phyloP scores from a whole-genome alignment of 768 basidiomycete genomes.

The Termitomyces sp. region DNA sequence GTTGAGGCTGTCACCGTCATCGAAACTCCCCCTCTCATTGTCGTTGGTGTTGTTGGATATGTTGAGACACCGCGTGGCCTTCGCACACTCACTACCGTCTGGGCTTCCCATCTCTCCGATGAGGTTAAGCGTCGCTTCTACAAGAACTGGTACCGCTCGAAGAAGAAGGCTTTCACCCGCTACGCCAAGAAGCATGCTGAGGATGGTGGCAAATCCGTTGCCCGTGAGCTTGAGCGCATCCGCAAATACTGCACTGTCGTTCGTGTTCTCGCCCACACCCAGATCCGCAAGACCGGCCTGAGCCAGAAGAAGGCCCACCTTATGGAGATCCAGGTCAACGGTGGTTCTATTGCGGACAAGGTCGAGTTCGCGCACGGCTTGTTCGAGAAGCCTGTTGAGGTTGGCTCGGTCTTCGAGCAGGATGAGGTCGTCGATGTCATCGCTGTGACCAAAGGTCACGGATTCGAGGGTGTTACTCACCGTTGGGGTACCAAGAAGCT shows the following conservation, averaged over 20 bases:
- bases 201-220: slow-evolving; percentile 85
- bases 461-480: slow-evolving; percentile 99
- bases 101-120: slow-evolving; percentile 97
- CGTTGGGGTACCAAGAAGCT: slow-evolving; percentile 99
- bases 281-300: slow-evolving; percentile 96
- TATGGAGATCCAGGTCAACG: slow-evolving; percentile 99
- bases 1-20: slow-evolving; percentile 96
- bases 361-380: slow-evolving; percentile 90
- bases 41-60: slow-evolving; percentile 98
- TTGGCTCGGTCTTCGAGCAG: slow-evolving; percentile 87
- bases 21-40: slow-evolving; percentile 95
- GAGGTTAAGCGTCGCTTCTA: slow-evolving; percentile 99
- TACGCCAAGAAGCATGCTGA: slow-evolving; percentile 99
- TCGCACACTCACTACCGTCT: slow-evolving; percentile 97
- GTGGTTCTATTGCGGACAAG: slow-evolving; percentile 94
- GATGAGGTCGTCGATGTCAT: slow-evolving; percentile 96
- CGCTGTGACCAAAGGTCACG: slow-evolving; percentile 98
- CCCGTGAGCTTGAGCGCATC: slow-evolving; percentile 97
- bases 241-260: slow-evolving; percentile 99
- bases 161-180: slow-evolving; percentile 99
- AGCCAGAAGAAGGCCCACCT: slow-evolving; percentile 99
- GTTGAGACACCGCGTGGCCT: slow-evolving; percentile 99
- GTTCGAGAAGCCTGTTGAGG: slow-evolving; percentile 95
- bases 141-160: slow-evolving; percentile 99
- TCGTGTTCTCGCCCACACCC: slow-evolving; percentile 98